Conservation (phyloP, 176 grass and related monocot species). For the Zoysia japonica region DNA sequence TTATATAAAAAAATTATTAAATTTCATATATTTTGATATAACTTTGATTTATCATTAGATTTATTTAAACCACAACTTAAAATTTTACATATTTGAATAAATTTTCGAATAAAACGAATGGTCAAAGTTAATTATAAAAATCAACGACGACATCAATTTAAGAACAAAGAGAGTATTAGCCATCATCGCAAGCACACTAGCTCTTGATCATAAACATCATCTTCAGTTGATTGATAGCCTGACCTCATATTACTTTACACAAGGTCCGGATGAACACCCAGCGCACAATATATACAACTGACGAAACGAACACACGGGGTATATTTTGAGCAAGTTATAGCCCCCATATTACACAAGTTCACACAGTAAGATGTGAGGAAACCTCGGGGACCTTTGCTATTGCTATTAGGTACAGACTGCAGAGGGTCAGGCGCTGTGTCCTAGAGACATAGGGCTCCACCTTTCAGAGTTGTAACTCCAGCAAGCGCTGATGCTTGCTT, state of each 20-base stretch:
- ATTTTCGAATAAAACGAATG: too few relatives aligned
- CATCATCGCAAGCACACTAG: not conserved
- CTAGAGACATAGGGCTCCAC: conserved; percentile 55
- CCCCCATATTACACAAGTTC: not conserved
- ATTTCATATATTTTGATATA: too few relatives aligned
- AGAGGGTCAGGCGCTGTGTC: conserved; percentile 65
- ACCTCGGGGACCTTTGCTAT: not conserved
- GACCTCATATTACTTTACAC: conserved; percentile 3
- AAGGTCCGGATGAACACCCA: not conserved
- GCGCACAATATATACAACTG: conserved; percentile 8
- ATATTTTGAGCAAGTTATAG: not conserved
- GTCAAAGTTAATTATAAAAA: too few relatives aligned
- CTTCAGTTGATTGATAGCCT: conserved; percentile 9
- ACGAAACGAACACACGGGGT: not conserved
- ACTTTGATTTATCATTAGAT: too few relatives aligned
- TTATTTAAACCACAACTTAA: too few relatives aligned
- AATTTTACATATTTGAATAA: too few relatives aligned
- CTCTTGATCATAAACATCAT: conserved; percentile 23
- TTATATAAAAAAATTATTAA: too few relatives aligned
- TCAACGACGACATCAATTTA: too few relatives aligned
- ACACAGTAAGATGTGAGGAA: not conserved
- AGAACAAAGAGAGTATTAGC: not conserved
- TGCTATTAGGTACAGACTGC: not conserved
- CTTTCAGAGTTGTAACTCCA: conserved; percentile 44
- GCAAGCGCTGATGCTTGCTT: conserved; percentile 52